phyloP scores from a whole-genome alignment of 192 early-diverging fungal genomes.

The Linnemannia elongata region DNA sequence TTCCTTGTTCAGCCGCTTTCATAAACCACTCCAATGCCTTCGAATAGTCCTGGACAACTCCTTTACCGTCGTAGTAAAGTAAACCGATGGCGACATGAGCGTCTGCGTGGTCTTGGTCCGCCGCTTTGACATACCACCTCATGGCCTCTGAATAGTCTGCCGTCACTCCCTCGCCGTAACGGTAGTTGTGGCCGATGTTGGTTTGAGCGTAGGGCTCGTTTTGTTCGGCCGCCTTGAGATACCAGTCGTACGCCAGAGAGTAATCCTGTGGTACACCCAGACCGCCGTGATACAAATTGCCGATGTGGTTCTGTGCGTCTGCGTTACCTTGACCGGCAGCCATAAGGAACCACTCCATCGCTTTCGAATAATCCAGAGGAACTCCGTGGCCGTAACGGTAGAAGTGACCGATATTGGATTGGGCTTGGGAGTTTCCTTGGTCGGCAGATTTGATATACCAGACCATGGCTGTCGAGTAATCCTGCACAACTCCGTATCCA shows the following conservation, averaged over 20 bases:
- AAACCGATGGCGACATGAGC: too few species aligned
- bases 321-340: neutral
- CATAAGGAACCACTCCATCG: neutral
- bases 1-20: neutral
- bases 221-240: neutral
- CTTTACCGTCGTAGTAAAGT: too few species aligned
- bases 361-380: neutral
- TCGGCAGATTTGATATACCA: neutral
- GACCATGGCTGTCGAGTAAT: neutral
- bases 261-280: neutral
- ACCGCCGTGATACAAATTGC: neutral
- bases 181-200: too few species aligned
- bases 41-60: too few species aligned
- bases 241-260: neutral
- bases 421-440: neutral
- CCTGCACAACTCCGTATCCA: neutral
- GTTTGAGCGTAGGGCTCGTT: too few species aligned
- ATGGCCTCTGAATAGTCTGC: conserved; percentile 45
- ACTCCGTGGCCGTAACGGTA: neutral
- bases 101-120: conserved; percentile 50
- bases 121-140: conserved; percentile 59
- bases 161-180: too few species aligned
- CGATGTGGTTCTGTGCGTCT: neutral
- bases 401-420: neutral
- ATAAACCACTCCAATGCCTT: too few species aligned